Percentiles rank a stretch among this genome's conserved stretches.
phyloP scores from a whole-genome alignment of 2,329 filamentous ascomycete species.

The Alternaria tenuissima region DNA sequence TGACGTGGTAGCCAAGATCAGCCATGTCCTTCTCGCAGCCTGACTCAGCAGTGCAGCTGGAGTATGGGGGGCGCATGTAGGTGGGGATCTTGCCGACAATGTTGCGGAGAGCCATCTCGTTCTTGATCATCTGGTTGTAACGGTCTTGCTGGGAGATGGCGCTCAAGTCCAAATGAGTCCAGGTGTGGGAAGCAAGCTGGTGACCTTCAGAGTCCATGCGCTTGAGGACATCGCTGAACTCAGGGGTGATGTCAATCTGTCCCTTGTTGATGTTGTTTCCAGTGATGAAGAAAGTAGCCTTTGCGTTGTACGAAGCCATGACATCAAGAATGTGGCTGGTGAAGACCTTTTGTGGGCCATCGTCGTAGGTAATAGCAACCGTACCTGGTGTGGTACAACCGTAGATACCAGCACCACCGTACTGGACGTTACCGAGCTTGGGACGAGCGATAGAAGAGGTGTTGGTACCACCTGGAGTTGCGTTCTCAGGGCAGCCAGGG shows the following conservation, averaged over 20 bases:
- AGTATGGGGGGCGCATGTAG: conserved; percentile 62
- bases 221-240: conserved; percentile 62
- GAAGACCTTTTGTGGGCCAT: conserved; percentile 67
- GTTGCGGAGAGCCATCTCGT: conserved; percentile 64
- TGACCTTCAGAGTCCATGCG: conserved; percentile 65
- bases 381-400: conserved; percentile 62
- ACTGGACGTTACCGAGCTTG: conserved; percentile 62
- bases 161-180: conserved; percentile 61
- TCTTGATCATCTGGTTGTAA: conserved; percentile 60
- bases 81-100: conserved; percentile 65
- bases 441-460: conserved; percentile 63
- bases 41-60: conserved; percentile 53
- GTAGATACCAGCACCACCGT: conserved; percentile 66
- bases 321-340: conserved; percentile 69
- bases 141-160: conserved; percentile 55
- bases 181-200: conserved; percentile 68
- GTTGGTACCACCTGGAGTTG: conserved; percentile 62
- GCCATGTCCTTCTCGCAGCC: conserved; percentile 52
- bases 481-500: conserved; percentile 68
- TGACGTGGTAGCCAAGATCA: conserved; percentile 65
- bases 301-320: conserved; percentile 66
- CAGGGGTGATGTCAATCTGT: conserved; percentile 61
- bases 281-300: conserved; percentile 73
- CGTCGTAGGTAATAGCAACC: conserved; percentile 73
- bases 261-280: conserved; percentile 66